Base-by-base conservation (phyloP, 371 early-diverging fungal genomes). In the Parasitella parasitica region DNA sequence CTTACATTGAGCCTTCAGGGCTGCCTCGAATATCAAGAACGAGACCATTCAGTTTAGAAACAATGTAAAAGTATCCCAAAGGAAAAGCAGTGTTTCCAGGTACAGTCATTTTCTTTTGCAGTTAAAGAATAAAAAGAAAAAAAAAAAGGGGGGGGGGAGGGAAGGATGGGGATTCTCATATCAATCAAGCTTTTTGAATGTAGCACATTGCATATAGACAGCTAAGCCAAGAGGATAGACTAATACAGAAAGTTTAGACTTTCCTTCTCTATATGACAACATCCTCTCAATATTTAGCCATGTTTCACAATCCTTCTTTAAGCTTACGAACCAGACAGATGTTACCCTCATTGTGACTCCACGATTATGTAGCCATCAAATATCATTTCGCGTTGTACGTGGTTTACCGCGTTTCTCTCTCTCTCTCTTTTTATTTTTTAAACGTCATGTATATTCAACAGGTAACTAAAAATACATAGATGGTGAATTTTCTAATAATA, bases 61-160 rank as follows among this genome's bases (percentile, higher is more conserved):
- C 39, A 39, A 73, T 71, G 32, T 69, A 76, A 51, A 72, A 76
- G 66, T 72, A 69, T 36, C 84, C 83, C 53, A 77, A 64, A 28
- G 80, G 80, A 32, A 80, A 80, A 6, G 36, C 16, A 34, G 54
- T 38, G 13, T 43, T 62, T 46, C 67, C 60, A 36, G 50, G 41
- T 32, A 69, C 63, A 34, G 76, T 75, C 76, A 75, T 75, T 16
- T 34, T 32, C 24, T 46, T 48, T 26, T 30, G 28, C 5, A 30
- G 30, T 30, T 15, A 26, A 28, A 38, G 6, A 38, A 57, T 58
- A 11, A 46, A 48, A 35, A 32, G 26, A 27, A 39, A 15, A 54
- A 46, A 51, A 38, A 39, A 53, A 49, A 46, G 3, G 34, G n/a
- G 22, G 46, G 13, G n/a, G 34, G 32, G 11, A 32, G 32, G 11